Conservation (phyloP, 257 asterid species). For the Eustoma russellianum region DNA sequence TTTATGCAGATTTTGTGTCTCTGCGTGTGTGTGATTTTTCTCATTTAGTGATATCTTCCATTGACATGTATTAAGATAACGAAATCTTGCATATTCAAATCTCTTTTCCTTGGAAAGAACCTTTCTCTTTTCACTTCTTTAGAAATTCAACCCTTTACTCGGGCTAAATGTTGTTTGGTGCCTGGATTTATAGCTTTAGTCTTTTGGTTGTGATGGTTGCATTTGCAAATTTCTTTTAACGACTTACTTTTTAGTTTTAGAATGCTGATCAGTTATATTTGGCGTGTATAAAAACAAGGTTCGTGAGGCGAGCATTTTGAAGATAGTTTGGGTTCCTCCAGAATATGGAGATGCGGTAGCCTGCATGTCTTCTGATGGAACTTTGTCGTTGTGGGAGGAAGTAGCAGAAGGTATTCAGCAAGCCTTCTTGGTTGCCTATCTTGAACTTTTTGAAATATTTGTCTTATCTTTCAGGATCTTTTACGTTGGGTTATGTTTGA, state of each 20-base stretch:
- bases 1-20: too few species aligned
- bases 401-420: slow-evolving; percentile 41
- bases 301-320: slow-evolving; percentile 40
- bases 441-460: background rate
- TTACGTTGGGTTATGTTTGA: too few species aligned
- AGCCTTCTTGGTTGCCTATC: background rate
- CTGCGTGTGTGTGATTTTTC: too few species aligned
- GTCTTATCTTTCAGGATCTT: background rate
- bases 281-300: slow-evolving; percentile 26
- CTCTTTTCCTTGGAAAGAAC: too few species aligned
- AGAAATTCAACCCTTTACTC: background rate
- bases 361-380: slow-evolving; percentile 60
- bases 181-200: background rate
- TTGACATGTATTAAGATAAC: too few species aligned
- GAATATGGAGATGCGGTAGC: slow-evolving; percentile 79
- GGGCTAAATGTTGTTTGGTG: background rate
- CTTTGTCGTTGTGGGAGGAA: slow-evolving; percentile 80
- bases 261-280: background rate
- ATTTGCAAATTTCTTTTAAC: background rate
- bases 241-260: background rate
- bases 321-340: slow-evolving; percentile 81
- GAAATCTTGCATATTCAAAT: too few species aligned
- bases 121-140: background rate
- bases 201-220: background rate
- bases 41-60: too few species aligned